Conservation (phyloP, 2,329 filamentous ascomycete genomes). For the Pseudopithomyces chartarum region DNA sequence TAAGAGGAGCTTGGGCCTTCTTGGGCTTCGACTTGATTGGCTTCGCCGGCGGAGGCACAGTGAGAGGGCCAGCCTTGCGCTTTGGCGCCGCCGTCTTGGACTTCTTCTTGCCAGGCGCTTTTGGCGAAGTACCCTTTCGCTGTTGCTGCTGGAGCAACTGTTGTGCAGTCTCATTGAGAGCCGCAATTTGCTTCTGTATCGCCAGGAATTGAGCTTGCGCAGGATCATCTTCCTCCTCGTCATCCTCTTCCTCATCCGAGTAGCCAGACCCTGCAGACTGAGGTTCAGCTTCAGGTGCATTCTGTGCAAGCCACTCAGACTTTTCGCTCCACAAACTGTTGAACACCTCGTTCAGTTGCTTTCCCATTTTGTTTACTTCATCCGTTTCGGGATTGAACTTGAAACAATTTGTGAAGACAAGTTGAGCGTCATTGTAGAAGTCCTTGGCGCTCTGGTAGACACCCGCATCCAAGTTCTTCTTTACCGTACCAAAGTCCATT, state of each 20-base stretch:
- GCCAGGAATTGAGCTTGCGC: constrained; percentile 52
- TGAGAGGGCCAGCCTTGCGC: constrained; percentile 33
- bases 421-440: constrained; percentile 79
- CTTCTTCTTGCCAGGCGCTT: constrained; percentile 54
- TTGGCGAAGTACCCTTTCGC: constrained; percentile 62
- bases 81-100: constrained; percentile 33
- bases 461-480: constrained; percentile 74
- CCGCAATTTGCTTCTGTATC: constrained; percentile 70
- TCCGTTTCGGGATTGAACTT: constrained; percentile 87
- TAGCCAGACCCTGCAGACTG: constrained; percentile 70
- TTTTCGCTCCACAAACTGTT: constrained; percentile 78
- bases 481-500: constrained; percentile 90
- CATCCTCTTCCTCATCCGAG: constrained; percentile 71
- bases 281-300: constrained; percentile 69
- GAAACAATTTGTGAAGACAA: constrained; percentile 89
- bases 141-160: constrained; percentile 47
- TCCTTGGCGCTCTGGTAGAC: constrained; percentile 84
- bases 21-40: constrained; percentile 53
- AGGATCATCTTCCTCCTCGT: constrained; percentile 59
- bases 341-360: constrained; percentile 76
- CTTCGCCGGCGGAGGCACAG: constrained; percentile 36
- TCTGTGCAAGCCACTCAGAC: constrained; percentile 76
- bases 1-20: constrained; percentile 69
- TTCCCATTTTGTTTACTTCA: constrained; percentile 72
- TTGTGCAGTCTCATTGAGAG: constrained; percentile 68